Evolutionary conservation across 805 yeast species (phyloP).

Genomic region (Kodamaea sagamina): DNA sequence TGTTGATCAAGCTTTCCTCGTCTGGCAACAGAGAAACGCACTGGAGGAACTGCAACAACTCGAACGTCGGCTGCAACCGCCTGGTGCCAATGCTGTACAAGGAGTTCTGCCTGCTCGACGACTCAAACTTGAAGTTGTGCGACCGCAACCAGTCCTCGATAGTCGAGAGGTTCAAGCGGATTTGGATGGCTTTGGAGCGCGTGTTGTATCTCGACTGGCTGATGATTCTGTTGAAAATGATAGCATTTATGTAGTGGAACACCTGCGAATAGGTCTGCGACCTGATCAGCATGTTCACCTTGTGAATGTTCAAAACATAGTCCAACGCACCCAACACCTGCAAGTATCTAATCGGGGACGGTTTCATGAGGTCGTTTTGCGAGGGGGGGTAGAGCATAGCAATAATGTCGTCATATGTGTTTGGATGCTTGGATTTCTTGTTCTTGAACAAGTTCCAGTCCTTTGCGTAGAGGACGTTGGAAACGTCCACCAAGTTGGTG

Average conservation of each 20-base stretch:
- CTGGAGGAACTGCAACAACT: constrained; percentile 88
- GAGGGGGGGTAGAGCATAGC: constrained; percentile 85
- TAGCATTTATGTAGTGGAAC: constrained; percentile 72
- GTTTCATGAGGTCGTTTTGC: constrained; percentile 73
- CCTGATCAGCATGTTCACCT: constrained; percentile 74
- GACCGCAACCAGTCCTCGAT: constrained; percentile 92
- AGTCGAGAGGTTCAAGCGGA: constrained; percentile 79
- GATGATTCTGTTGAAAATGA: constrained; percentile 71
- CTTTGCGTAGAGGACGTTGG: constrained; percentile 72
- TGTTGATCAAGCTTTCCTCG: constrained; percentile 60
- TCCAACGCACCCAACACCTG: constrained; percentile 87
- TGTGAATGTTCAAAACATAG: constrained; percentile 79
- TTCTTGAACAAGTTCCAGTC: constrained; percentile 57
- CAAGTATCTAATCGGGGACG: constrained; percentile 83
- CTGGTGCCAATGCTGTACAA: constrained; percentile 63
- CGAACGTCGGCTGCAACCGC: constrained; percentile 72
- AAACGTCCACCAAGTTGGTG: constrained; percentile 80
- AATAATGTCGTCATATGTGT: constrained; percentile 71
- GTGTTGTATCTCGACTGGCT: constrained; percentile 69
- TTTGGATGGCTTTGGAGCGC: constrained; percentile 84
- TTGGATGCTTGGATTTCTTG: constrained; percentile 40
- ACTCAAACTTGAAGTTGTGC: constrained; percentile 46
- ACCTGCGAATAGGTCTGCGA: constrained; percentile 79
- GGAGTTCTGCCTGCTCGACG: constrained; percentile 51
- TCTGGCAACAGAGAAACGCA: constrained; percentile 71